A percentile compares a stretch with the other conserved stretches of the same genome.
These are phyloP conservation scores for Polygonum maritimum DNA, from an alignment of 148 eudicot genomes.

Conservation along the genomic window DNA sequence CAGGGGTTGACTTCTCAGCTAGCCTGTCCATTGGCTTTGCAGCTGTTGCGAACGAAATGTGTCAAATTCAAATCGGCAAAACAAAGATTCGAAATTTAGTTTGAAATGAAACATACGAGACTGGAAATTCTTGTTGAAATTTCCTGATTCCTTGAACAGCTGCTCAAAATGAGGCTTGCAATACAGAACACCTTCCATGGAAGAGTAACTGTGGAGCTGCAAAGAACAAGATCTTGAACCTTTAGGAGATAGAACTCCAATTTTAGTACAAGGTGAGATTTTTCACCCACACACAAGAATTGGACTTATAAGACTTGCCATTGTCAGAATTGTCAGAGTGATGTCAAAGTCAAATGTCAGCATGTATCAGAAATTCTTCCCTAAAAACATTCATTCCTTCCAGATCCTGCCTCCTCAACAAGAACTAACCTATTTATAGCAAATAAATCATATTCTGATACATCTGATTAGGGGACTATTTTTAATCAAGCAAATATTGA, in stretches of 20 bases:
- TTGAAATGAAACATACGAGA: slow-evolving; percentile 41
- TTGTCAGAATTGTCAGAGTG: neutral
- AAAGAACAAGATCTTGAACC: slow-evolving; percentile 12
- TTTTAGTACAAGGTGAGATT: neutral
- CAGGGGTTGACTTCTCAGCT: slow-evolving; percentile 34
- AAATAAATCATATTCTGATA: neutral
- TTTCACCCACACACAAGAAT: neutral
- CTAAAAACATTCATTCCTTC: neutral
- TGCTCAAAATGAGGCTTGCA: slow-evolving; percentile 99
- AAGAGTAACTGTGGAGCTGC: slow-evolving; percentile 79
- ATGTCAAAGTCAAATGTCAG: neutral
- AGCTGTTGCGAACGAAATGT: slow-evolving; percentile 35
- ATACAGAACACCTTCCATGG: slow-evolving; percentile 87
- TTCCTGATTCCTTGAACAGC: slow-evolving; percentile 88
- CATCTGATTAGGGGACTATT: neutral
- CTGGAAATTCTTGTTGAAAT: slow-evolving; percentile 79
- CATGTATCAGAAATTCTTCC: neutral
- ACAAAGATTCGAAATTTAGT: neutral
- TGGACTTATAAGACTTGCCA: neutral
- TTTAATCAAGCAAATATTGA: neutral
- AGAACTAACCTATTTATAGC: neutral
- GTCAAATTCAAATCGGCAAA: neutral
- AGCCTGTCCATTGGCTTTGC: slow-evolving; percentile 56
- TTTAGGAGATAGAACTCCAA: neutral
- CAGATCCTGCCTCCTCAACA: neutral